Conservation (phyloP, 306 rosid genomes). For the Trichosanthes truncata region DNA sequence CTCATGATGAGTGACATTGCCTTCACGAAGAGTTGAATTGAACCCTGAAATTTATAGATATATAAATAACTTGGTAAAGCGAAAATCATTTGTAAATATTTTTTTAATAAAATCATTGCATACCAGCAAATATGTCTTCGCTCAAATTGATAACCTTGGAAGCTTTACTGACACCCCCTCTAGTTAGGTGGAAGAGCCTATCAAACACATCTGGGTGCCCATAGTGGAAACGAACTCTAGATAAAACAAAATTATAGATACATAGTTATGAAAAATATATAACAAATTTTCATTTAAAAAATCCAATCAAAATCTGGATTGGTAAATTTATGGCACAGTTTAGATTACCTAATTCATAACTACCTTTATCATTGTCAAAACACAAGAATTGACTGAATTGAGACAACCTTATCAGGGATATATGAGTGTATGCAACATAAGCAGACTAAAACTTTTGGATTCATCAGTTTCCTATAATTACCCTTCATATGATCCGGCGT, state of each 20-base stretch:
- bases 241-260: slow-evolving; percentile 4
- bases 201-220: slow-evolving; percentile 99
- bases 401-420: not conserved
- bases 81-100: not conserved
- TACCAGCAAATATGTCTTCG: slow-evolving; percentile 99
- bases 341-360: not conserved
- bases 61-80: not conserved
- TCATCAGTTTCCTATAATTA: not conserved
- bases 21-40: slow-evolving; percentile 96
- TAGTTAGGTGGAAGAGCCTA: slow-evolving; percentile 88
- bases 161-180: slow-evolving; percentile 98
- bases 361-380: not conserved
- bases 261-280: not conserved
- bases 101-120: slow-evolving; percentile 1
- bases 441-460: not conserved
- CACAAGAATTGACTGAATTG: not conserved
- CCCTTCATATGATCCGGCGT: not conserved
- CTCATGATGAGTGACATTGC: slow-evolving; percentile 97
- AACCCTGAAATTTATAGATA: slow-evolving; percentile 45
- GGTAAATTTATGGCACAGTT: not conserved
- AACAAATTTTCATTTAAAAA: not conserved
- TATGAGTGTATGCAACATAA: not conserved
- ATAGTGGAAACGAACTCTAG: slow-evolving; percentile 95
- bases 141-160: slow-evolving; percentile 96
- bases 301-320: not conserved